Base-by-base conservation (phyloP, 1,284 basidiomycete genomes). In the Pseudozyma sp. region DNA sequence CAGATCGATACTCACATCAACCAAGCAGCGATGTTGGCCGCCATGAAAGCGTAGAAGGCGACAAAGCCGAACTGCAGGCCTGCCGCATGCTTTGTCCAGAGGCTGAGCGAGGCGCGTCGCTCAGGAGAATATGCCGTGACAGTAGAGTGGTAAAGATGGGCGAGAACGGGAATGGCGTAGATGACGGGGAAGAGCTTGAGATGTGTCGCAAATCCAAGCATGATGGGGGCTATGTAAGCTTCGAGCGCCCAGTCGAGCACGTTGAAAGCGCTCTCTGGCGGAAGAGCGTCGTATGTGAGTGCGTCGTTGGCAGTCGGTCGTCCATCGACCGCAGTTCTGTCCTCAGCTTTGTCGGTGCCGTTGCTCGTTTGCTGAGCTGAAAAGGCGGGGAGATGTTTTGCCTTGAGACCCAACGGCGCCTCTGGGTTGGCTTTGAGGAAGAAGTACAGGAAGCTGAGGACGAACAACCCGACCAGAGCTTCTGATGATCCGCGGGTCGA, bases 401-500 rank as follows among this genome's bases (percentile, higher is more conserved):
- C 47, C 5, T 17, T 43, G 10, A 69, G 49, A 7, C 65, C 61
- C 3, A 75, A 69, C 8, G 69, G 66, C 11, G 75, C 69, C 39
- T 80, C 78, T 8, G 79, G 79, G 48, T 77, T 80, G 7, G 75
- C 59, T 19, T 75, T 70, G 42, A 79, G 67, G 45, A 81, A 68
- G 30, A 75, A 68, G 52, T 71, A 71, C n/a, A 97, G 85, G 0
- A 91, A 90, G 34, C 89, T 85, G 31, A 97, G 88, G 42, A 97
- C 91, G 60, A 95, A 87, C 1, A 93, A 87, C 17, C 92, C 91
- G 4, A 98, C 89, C 2, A 97, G 86, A 0, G 93, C 90, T 85
- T 99, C 97, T 16, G 95, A 94, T 3, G 94, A 97, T 2, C 96
- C 97, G 9, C 96, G 90, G 0, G 96, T 99, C 0, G 94, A 95